Percentiles rank a stretch among this genome's conserved stretches.
phyloP scores from a whole-genome alignment of 2,329 filamentous ascomycete genomes.

The Pseudofabraea citricarpa region DNA sequence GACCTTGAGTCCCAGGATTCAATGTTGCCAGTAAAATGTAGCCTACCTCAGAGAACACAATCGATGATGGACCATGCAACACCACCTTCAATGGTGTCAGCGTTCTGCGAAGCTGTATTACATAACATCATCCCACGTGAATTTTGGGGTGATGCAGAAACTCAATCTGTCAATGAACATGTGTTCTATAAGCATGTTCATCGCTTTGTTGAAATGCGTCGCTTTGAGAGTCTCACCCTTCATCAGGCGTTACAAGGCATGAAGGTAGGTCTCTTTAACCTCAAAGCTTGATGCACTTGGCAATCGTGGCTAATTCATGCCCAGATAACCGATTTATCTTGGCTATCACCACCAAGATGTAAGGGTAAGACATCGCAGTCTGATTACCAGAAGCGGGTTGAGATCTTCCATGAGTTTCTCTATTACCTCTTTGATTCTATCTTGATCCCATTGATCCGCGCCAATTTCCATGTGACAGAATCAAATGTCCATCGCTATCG shows the following conservation, averaged over 20 bases:
- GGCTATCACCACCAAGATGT: conserved; percentile 59
- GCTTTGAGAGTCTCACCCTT: conserved; percentile 76
- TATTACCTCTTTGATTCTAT: conserved; percentile 94
- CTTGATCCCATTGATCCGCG: conserved; percentile 77
- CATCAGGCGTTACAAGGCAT: conserved; percentile 74
- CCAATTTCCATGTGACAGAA: conserved; percentile 93
- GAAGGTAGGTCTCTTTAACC: conserved; percentile 58
- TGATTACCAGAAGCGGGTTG: conserved; percentile 69
- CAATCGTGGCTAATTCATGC: no score
- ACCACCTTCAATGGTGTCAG: conserved; percentile 65
- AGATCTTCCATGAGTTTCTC: conserved; percentile 78
- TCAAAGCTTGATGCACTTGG: no score
- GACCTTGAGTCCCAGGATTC: conserved; percentile 5
- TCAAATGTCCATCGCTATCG: conserved; percentile 74
- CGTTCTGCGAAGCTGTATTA: conserved; percentile 78
- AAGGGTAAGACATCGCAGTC: conserved; percentile 58
- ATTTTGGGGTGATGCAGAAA: conserved; percentile 64
- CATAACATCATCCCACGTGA: conserved; percentile 65
- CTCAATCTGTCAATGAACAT: conserved; percentile 53
- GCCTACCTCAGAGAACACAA: conserved; percentile 27
- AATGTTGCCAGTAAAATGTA: conserved; percentile 17
- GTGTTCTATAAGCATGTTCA: conserved; percentile 66
- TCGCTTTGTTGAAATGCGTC: conserved; percentile 69
- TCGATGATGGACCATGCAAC: conserved; percentile 63
- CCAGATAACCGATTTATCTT: conserved; percentile 63